phyloP scores from a whole-genome alignment of 495 filamentous ascomycete genomes.

The Podospora bellae-mahoneyi region DNA sequence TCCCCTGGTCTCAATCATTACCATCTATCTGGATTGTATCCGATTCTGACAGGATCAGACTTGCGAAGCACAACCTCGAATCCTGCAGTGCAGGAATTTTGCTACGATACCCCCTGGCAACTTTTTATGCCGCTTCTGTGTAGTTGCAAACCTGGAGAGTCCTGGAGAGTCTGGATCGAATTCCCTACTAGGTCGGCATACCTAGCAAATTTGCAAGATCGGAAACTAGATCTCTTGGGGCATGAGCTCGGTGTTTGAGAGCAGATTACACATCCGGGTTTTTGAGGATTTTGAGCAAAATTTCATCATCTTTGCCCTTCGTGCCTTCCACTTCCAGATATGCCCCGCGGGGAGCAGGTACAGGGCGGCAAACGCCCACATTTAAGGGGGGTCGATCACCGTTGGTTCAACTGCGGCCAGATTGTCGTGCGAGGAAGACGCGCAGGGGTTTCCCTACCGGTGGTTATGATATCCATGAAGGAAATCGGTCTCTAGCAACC shows the following conservation, averaged over 20 bases:
- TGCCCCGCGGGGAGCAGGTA: neutral
- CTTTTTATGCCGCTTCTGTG: neutral
- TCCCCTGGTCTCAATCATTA: too few species aligned
- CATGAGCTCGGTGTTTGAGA: neutral
- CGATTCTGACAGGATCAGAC: neutral
- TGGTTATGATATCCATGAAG: neutral
- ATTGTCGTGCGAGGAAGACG: neutral
- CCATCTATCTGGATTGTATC: neutral
- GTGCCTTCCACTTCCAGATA: neutral
- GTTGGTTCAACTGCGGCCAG: neutral
- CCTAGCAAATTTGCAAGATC: neutral
- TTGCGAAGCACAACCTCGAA: neutral
- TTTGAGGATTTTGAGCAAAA: neutral
- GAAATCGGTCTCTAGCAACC: neutral
- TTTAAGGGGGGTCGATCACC: neutral
- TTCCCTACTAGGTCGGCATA: neutral
- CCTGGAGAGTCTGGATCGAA: neutral
- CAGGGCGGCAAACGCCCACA: neutral
- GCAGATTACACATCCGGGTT: neutral
- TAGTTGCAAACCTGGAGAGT: neutral
- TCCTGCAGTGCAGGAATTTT: neutral
- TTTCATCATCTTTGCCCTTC: neutral
- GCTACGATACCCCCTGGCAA: neutral
- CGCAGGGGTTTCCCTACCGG: neutral
- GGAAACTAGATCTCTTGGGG: neutral